phyloP scores from a whole-genome alignment of 305 asterid genomes.

The Salvia sclarea region DNA sequence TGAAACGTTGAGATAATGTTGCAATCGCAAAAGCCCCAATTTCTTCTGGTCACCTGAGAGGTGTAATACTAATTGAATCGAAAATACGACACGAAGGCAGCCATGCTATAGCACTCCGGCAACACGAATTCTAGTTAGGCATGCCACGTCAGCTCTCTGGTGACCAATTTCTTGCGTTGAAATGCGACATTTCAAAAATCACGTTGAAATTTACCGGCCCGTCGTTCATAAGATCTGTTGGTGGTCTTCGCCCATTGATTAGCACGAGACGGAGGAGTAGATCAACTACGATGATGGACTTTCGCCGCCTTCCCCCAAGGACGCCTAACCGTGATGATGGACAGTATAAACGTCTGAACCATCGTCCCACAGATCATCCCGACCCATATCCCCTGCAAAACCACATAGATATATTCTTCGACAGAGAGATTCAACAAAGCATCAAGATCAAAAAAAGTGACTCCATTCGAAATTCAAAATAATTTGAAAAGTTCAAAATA shows the following conservation, averaged over 20 bases:
- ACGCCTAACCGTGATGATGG: constrained; percentile 35
- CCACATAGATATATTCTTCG: background rate
- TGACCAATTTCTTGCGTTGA: too few relatives aligned
- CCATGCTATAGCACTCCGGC: background rate
- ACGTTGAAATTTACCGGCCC: background rate
- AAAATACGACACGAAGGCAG: too few relatives aligned
- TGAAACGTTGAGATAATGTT: too few relatives aligned
- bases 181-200: too few relatives aligned
- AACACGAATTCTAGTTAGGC: too few relatives aligned
- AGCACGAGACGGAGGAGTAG: background rate
- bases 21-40: too few relatives aligned
- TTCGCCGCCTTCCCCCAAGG: constrained; percentile 40
- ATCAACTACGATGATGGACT: constrained; percentile 18
- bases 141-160: too few relatives aligned
- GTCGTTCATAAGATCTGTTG: background rate
- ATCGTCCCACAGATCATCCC: constrained; percentile 62
- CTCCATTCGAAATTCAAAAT: background rate
- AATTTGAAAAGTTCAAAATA: constrained; percentile 14
- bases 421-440: background rate
- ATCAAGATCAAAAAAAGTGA: background rate
- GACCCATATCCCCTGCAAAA: constrained; percentile 59
- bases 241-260: background rate
- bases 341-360: constrained; percentile 48
- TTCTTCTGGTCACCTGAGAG: too few relatives aligned
- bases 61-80: too few relatives aligned